Conservation (phyloP, 352 stramenopile species). For the Phytophthora quininea region DNA sequence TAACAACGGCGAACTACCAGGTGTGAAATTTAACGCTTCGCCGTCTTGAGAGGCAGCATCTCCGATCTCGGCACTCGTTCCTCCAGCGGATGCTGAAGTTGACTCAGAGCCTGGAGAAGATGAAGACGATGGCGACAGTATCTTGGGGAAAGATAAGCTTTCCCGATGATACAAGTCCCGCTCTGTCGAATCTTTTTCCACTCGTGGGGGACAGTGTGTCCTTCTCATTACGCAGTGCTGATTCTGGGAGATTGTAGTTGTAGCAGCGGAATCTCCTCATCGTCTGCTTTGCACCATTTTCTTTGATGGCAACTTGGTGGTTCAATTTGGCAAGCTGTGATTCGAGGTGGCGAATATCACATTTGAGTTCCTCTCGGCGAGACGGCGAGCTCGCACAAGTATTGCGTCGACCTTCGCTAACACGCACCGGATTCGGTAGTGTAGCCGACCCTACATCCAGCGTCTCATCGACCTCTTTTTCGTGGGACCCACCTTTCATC, state of each 20-base stretch:
- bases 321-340: conserved; percentile 67
- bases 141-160: conserved; percentile 38
- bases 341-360: conserved; percentile 62
- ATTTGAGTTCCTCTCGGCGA: conserved; percentile 57
- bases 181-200: conserved; percentile 26
- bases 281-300: conserved; percentile 58
- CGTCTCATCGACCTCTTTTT: conserved; percentile 37
- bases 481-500: conserved; percentile 47
- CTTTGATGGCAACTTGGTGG: conserved; percentile 68
- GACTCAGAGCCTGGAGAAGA: conserved; percentile 39
- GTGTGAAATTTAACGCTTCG: conserved; percentile 50
- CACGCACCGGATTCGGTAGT: conserved; percentile 35
- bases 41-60: conserved; percentile 30
- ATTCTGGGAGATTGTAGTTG: conserved; percentile 85
- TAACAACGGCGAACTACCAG: conserved; percentile 66
- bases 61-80: conserved; percentile 20
- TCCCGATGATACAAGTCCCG: conserved; percentile 14
- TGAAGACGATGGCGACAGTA: conserved; percentile 42
- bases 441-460: conserved; percentile 39
- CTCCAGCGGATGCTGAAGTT: conserved; percentile 32
- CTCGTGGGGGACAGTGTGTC: conserved; percentile 54
- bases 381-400: conserved; percentile 34
- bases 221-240: conserved; percentile 47
- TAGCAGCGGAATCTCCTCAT: conserved; percentile 77
- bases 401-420: conserved; percentile 29